Conservation (phyloP, 1,284 basidiomycete species). For the Exsudoporus floridanus region DNA sequence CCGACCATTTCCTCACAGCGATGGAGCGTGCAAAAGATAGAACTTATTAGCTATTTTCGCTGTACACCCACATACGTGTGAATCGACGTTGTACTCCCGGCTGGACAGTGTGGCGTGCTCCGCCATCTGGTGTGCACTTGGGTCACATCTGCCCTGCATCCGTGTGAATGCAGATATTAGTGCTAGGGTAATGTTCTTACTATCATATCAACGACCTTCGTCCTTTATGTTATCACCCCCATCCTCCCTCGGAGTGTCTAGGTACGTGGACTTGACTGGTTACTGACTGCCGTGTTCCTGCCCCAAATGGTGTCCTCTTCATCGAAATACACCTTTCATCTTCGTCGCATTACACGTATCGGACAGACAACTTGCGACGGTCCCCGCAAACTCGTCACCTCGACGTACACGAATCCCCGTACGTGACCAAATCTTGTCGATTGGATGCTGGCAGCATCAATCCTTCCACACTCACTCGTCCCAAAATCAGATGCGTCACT, state of each 20-base stretch:
- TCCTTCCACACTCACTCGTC: not conserved
- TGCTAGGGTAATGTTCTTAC: not conserved
- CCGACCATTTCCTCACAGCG: slow-evolving; percentile 17
- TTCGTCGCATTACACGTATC: not conserved
- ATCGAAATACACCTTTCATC: slow-evolving; percentile 10
- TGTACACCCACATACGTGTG: slow-evolving; percentile 5
- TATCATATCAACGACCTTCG: not conserved
- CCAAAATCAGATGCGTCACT: not conserved
- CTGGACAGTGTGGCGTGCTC: not conserved
- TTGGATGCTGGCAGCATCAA: slow-evolving; percentile 9
- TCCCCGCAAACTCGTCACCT: not conserved
- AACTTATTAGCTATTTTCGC: slow-evolving; percentile 12
- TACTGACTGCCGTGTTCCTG: slow-evolving; percentile 1
- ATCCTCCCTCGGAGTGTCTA: not conserved
- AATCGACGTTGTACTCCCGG: slow-evolving; percentile 4
- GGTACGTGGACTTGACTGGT: slow-evolving; percentile 4
- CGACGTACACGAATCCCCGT: not conserved
- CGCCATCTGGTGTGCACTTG: not conserved
- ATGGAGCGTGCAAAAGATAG: slow-evolving; percentile 36
- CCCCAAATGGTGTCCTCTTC: slow-evolving; percentile 7
- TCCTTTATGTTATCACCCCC: not conserved
- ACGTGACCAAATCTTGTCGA: slow-evolving; percentile 12
- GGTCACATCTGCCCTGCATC: not conserved
- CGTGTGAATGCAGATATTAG: not conserved
- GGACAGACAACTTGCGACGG: not conserved